Evolutionary conservation across 2,329 filamentous ascomycete genomes (phyloP), one percentile per base, ranked within the genome.

Genomic region (Plenodomus tracheiphilus): DNA sequence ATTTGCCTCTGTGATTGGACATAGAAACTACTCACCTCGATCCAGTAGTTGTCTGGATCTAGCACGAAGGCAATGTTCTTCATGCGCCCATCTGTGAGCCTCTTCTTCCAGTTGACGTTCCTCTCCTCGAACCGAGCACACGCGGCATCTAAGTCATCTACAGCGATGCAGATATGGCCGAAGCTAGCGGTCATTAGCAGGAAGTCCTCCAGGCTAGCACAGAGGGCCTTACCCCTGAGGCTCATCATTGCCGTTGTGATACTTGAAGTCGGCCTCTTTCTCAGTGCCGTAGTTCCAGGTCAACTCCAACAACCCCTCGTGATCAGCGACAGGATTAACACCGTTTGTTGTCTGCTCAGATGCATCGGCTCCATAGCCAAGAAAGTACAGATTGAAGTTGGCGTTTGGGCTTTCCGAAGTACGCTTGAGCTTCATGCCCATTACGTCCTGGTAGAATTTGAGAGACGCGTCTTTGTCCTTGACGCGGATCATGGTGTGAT

Each of bases 401-500:
- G 84, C 85, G 22, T 83, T 82, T 18, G 82, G 74, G 61, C 84
- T 86, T 75, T 96, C 89, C 10, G 74, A 75, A 2, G 85, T 92
- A 51, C 89, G 85, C 65, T 93, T 77, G 30, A 95, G 80, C 19
- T 81, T 83, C 94, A 97, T 97, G 51, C 94, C 94, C 74, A 97
- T 80, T 21, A 89, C 81, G 6, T 97, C 90, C 72, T 93, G 59
- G 65, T 81, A 81, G 63, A 80, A 81, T 4, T 72, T 72, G 41
- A 80, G 65, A 7, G 72, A 76, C 42, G 66, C 74, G 40, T 79
- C 73, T 41, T 74, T 71, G 53, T 79, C 77, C 64, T 97, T 97
- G 75, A 97, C 87, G 22, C 94, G 89, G 61, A 99, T 84, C 94
- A 97, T 97, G 47, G 89, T 91, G 76, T 94, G 89, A 76, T 94